Evolutionary conservation across 768 basidiomycete species (phyloP), one percentile per base, ranked within the genome.

Genomic region (Boletus coccyginus): DNA sequence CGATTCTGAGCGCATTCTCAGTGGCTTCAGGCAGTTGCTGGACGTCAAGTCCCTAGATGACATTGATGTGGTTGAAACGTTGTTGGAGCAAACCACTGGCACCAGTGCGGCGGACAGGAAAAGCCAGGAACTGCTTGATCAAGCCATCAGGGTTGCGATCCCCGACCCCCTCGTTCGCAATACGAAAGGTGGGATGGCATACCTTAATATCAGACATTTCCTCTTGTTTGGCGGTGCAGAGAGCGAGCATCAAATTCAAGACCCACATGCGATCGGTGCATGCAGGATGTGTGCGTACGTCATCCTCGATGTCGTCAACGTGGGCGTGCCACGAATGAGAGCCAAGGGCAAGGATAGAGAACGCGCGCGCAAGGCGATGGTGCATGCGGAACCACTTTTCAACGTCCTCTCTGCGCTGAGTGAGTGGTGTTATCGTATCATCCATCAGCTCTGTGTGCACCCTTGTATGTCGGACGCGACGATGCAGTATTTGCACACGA

Each of bases 381-480:
- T 52, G 9, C 67, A 71, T 14, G 64, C 64, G 0, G 75, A 78
- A 2, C 86, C 90, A 0, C 74, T 91, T 24, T 87, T 88, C 68
- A 69, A 76, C 19, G 74, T 76, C 19, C 77, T 90, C 35, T 95
- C 95, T 0, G 80, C 79, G 3, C 75, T 97, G 29, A 94, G 94
- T 3, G 94, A 95, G 67, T 85, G 87, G 52, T 89, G 86, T 65
- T 94, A 95, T 66, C 83, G 82, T 36, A 79, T 97, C 47, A 74
- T 98, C 19, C 81, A 90, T 66, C 90, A 96, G 56, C 81, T 98
- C 1, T 96, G 92, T 72, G 80, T 86, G n/a, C 92, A 98, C 64
- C 81, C 88, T 10, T 79, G 83, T 41, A 96, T 94, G 0, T 90
- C 90, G 0, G 85, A 87, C 38, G 84, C 86, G 53, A 86, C 85